Conservation (phyloP, 1,284 basidiomycete genomes). For the Tylopilus sp. region DNA sequence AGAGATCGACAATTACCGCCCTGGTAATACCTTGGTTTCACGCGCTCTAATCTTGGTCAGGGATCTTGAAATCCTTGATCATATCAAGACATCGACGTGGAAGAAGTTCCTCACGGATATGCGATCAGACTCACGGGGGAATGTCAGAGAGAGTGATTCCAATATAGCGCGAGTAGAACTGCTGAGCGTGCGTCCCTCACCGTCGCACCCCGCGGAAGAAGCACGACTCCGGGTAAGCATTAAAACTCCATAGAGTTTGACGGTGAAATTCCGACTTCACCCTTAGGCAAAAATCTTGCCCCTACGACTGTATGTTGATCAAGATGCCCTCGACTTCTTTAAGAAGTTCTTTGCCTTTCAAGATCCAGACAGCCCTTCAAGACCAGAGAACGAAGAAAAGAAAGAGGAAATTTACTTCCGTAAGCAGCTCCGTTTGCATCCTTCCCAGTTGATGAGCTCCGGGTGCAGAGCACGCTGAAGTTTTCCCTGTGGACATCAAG, state of each 20-base stretch:
- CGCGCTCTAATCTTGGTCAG: slow-evolving; percentile 62
- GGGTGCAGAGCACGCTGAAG: slow-evolving; percentile 76
- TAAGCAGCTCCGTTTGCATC: slow-evolving; percentile 36
- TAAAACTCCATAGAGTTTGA: not conserved
- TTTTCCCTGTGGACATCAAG: slow-evolving; percentile 88
- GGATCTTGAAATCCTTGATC: slow-evolving; percentile 89
- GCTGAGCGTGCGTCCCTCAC: slow-evolving; percentile 66
- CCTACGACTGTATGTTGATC: slow-evolving; percentile 90
- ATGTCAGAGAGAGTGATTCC: slow-evolving; percentile 83
- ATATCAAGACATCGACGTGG: slow-evolving; percentile 98
- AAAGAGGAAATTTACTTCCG: slow-evolving; percentile 71
- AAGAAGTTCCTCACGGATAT: slow-evolving; percentile 91
- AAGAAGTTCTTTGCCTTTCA: slow-evolving; percentile 95
- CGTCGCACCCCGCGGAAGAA: slow-evolving; percentile 69
- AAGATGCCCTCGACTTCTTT: slow-evolving; percentile 96
- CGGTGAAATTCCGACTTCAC: not conserved
- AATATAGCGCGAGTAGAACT: slow-evolving; percentile 92
- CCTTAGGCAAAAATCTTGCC: slow-evolving; percentile 82
- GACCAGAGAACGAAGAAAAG: slow-evolving; percentile 35
- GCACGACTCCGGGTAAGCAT: slow-evolving; percentile 71
- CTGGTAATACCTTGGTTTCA: slow-evolving; percentile 57
- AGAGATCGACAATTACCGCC: slow-evolving; percentile 64
- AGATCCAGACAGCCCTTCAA: slow-evolving; percentile 47
- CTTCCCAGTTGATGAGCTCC: slow-evolving; percentile 1
- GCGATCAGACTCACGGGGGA: slow-evolving; percentile 77